Evolutionary conservation across 2,329 filamentous ascomycete species (phyloP).

Genomic region (Harringtonia aguacate): DNA sequence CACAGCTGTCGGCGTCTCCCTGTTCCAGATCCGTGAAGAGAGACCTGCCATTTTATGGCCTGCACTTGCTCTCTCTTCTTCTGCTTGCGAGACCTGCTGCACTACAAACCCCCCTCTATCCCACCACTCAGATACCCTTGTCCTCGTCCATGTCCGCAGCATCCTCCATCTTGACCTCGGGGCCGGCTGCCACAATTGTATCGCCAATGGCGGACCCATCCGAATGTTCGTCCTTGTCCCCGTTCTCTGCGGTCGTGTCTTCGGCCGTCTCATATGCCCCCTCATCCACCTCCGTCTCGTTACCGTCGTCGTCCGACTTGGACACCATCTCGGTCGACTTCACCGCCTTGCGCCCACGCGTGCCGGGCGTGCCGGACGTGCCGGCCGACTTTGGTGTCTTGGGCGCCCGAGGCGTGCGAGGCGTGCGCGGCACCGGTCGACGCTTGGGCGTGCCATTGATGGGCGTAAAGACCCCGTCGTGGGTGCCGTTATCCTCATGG

Average conservation of each 20-base stretch:
- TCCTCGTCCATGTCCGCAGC: background rate
- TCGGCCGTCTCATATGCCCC: background rate
- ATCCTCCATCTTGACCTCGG: background rate
- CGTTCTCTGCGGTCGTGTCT: background rate
- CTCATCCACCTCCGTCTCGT: background rate
- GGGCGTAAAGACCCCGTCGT: background rate
- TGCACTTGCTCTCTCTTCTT: too few species aligned
- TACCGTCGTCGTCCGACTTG: background rate
- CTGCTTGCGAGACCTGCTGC: too few species aligned
- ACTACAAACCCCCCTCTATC: too few species aligned
- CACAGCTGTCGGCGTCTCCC: too few species aligned
- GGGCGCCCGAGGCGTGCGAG: background rate
- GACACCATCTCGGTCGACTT: background rate
- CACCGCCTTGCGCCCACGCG: background rate
- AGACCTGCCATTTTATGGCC: too few species aligned
- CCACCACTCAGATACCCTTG: too few species aligned
- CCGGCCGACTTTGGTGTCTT: slow-evolving; percentile 1
- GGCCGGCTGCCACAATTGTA: background rate
- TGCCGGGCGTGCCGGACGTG: background rate
- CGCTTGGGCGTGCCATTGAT: background rate
- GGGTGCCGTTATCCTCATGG: background rate
- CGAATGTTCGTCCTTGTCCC: background rate
- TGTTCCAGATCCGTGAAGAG: too few species aligned
- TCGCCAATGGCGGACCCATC: too few species aligned
- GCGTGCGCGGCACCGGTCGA: background rate